Evolutionary conservation across 148 eudicot species (phyloP).

Genomic region (Suaeda aralocaspica): DNA sequence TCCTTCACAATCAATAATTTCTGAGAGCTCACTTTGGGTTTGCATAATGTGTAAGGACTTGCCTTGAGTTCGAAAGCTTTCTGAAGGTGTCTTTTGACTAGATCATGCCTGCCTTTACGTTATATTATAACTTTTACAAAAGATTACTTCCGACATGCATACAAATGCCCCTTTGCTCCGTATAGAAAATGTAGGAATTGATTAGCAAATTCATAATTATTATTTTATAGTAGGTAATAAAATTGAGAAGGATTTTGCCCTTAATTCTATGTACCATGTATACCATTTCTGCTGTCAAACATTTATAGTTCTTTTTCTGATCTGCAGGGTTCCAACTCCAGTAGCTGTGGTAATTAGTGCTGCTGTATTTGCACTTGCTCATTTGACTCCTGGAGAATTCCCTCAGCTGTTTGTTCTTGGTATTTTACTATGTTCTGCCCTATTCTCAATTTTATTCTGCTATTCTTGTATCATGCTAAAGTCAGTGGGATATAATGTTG

Average conservation of each 20-base stretch:
- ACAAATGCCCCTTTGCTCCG: neutral
- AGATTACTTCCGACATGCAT: too few relatives aligned
- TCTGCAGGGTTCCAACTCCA: constrained; percentile 89
- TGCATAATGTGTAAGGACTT: neutral
- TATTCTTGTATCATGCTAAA: too few relatives aligned
- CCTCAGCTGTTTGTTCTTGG: constrained; percentile 94
- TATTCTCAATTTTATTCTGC: too few relatives aligned
- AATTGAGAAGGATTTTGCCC: neutral
- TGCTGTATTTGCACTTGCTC: constrained; percentile 90
- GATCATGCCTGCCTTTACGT: neutral
- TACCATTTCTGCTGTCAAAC: neutral
- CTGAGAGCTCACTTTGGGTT: neutral
- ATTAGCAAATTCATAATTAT: neutral
- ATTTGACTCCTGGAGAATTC: constrained; percentile 89
- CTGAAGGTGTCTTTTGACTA: neutral
- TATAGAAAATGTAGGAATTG: neutral
- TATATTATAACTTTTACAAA: too few relatives aligned
- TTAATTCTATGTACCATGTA: neutral
- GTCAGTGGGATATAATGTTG: too few relatives aligned
- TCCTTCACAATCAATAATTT: too few relatives aligned
- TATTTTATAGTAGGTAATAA: neutral
- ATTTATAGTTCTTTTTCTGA: neutral
- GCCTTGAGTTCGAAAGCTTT: neutral
- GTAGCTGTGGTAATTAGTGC: constrained; percentile 72
- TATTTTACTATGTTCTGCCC: constrained; percentile 60